Base-by-base conservation (phyloP, 2,329 filamentous ascomycete species). In the Pseudodiploospora longispora region DNA sequence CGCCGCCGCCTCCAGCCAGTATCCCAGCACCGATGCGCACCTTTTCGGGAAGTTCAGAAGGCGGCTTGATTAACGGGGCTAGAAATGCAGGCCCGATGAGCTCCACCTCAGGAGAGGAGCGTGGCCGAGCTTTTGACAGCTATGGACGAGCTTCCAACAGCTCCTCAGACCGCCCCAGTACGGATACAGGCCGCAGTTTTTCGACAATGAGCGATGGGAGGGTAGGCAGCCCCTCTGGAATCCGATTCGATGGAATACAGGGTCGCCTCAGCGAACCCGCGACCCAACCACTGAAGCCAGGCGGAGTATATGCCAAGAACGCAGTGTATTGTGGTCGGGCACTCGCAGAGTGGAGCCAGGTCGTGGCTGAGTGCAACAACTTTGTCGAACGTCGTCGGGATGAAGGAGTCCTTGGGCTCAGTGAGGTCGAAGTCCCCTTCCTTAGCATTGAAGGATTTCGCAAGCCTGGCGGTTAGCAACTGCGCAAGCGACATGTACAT, bases 311-410 rank as follows among this genome's bases (percentile, higher is more conserved):
- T 43, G 61, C 62, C 10, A 63, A 65, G 38, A 71, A 71, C 28
- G 67, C 72, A 6, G 76, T 77, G 40, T 85, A 91, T 59, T 70
- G 77, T 3, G 87, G 87, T 2, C 74, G 85, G 19, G 82, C 87
- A 1, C 70, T 93, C 37, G 85, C 85, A 0, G 87, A 93, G 61
- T 93, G 87, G 87, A 72, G 74, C 19, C 68, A 86, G 12, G 76
- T 91, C 19, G 79, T 89, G 10, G 76, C 78, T 44, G 87, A 93
- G 60, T 87, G 82, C 67, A 87, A 90, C 64, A 86, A 80, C 56
- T 93, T 91, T 62, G 79, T 88, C 30, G 85, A 91, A 47, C 73
- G 86, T 38, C 75, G 87, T 43, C 80, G 81, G 41, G 79, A 80
- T 38, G 87, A 93, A 59, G 86, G 86, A 37, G 77, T 89, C 7